Evolutionary conservation across 768 basidiomycete genomes (phyloP), one percentile per base, ranked within the genome.

Genomic region (Cyclocybe aegerita): DNA sequence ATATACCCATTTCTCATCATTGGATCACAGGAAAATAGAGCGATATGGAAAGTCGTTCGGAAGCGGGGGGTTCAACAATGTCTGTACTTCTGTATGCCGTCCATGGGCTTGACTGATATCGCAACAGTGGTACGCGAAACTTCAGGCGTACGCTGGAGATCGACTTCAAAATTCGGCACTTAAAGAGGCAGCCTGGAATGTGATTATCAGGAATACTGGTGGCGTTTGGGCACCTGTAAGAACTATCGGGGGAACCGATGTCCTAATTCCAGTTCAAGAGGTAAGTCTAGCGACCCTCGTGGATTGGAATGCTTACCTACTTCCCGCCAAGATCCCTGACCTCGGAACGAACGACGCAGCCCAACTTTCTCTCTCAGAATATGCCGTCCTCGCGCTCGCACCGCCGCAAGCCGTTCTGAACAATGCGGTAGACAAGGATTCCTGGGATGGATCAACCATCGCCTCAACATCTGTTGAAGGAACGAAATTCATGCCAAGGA

Each of bases 261-360:
- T 85, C 52, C 70, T 84, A 9, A 73, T 79, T 43, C 70, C 70
- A 7, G 64, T 75, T 53, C 62, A 59, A 0, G 77, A 82, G 39
- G 67, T 75, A 49, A 50, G 65, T 32, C 0, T 14, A 43, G n/a
- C 30, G 14, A 12, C 43, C 7, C 29, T 40, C 9, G 30, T 7
- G 10, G 12, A 8, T 2, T 11, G 35, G 11, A 9, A 16, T 35
- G 30, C 8, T 16, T 12, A 11, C 30, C 38, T 14, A 15, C 8
- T 12, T 23, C 15, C 44, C 30, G 2, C 31, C 11, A 40, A 70
- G 68, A 71, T 72, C 16, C 61, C 63, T 0, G 71, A 73, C 43
- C 55, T 71, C 32, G 65, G 55, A 3, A 71, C 71, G 7, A 73
- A 71, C 41, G 71, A 73, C 40, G 65, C 67, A 5, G 65, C 61